Percentiles rank a stretch among this genome's conserved stretches.
Conservation (phyloP, 129 eudicot species). For the Flaveria bidentis region DNA sequence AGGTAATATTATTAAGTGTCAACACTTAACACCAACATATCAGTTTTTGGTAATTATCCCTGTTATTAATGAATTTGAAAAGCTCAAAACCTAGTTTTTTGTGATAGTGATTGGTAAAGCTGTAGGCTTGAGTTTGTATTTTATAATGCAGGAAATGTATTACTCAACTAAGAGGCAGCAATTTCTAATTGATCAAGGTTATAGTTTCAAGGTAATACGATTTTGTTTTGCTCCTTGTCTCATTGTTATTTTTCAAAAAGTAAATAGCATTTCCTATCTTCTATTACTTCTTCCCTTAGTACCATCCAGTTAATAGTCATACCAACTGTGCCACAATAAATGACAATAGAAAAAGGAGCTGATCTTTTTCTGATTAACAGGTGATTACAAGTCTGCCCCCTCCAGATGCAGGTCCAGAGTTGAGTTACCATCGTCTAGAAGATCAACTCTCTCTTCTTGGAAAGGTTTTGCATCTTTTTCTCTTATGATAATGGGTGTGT, state of each 20-base stretch:
- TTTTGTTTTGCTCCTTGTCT: background rate
- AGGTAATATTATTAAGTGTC: slow-evolving; percentile 44
- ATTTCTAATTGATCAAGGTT: slow-evolving; percentile 95
- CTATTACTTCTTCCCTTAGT: background rate
- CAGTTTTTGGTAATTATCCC: background rate
- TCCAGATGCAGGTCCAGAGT: slow-evolving; percentile 59
- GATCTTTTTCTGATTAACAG: slow-evolving; percentile 30
- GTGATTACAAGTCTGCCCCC: slow-evolving; percentile 91
- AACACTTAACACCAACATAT: background rate
- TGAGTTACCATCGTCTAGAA: slow-evolving; percentile 57
- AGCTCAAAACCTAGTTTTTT: background rate
- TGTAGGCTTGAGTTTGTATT: slow-evolving; percentile 13
- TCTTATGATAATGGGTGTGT: background rate
- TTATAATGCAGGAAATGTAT: slow-evolving; percentile 84
- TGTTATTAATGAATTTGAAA: background rate
- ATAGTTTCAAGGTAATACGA: slow-evolving; percentile 79
- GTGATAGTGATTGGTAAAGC: background rate
- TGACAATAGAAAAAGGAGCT: background rate
- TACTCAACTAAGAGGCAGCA: slow-evolving; percentile 98
- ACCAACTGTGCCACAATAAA: background rate
- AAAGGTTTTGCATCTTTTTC: slow-evolving; percentile 45
- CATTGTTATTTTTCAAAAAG: background rate
- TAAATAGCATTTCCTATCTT: background rate
- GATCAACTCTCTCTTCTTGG: slow-evolving; percentile 74
- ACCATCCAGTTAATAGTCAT: background rate